Conservation (phyloP, 2,329 filamentous ascomycete genomes). For the Cladosporium phlei region DNA sequence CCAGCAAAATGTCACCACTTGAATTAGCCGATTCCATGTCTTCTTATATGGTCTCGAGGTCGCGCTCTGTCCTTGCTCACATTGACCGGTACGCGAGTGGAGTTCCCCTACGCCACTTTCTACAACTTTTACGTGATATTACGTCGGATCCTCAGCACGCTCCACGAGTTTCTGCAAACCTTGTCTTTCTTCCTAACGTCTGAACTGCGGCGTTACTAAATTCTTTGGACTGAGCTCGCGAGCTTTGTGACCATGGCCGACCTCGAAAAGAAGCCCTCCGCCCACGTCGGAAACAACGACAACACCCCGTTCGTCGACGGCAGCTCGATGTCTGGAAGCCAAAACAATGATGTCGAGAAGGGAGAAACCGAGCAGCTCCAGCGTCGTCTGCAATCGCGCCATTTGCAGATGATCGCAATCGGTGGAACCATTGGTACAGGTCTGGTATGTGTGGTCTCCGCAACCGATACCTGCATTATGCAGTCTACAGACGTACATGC, state of each 20-base stretch:
- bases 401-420: conserved; percentile 38
- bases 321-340: conserved; percentile 12
- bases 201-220: conserved; percentile 5
- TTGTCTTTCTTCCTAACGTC: conserved; percentile 10
- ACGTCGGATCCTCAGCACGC: conserved; percentile 1
- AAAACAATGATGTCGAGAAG: conserved; percentile 14
- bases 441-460: conserved; percentile 11
- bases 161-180: conserved; percentile 12
- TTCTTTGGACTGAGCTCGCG: conserved; percentile 2
- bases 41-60: conserved; percentile 2
- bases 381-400: conserved; percentile 32
- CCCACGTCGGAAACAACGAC: not conserved
- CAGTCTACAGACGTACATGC: no score
- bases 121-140: conserved; percentile 12
- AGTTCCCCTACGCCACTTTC: not conserved
- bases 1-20: conserved; percentile 12
- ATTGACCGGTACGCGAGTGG: conserved; percentile 5
- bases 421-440: conserved; percentile 19
- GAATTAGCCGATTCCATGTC: conserved; percentile 3
- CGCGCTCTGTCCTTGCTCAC: conserved; percentile 5
- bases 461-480: no score
- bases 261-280: conserved; percentile 11
- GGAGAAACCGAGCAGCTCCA: conserved; percentile 32
- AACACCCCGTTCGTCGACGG: conserved; percentile 11
- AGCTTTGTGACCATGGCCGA: conserved; percentile 9